Base-by-base conservation (phyloP, 768 basidiomycete species). In the Amanita exitialis region DNA sequence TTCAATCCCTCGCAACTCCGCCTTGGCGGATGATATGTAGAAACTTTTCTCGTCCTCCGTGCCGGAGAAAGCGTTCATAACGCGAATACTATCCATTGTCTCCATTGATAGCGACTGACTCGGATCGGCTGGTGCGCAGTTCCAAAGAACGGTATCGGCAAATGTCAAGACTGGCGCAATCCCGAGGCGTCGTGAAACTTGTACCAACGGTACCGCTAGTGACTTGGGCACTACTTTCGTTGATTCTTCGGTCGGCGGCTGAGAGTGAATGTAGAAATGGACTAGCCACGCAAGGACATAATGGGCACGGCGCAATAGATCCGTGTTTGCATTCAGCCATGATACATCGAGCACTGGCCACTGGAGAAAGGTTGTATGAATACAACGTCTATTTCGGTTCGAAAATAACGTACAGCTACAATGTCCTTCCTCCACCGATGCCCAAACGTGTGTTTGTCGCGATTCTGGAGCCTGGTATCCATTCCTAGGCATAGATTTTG, bases 141-240 rank as follows among this genome's bases (percentile, higher is more conserved):
- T 96, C 90, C 91, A 99, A 1, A 98, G 76, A 12, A 99, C 94
- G 15, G 90, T 92, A 63, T 96, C 95, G 23, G 94, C 89, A 62
- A 92, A 99, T 0, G 94, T 99, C 56, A 97, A 73, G 55, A 99
- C 80, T 3, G 95, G 95, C 5, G 94, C 92, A n/a, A 94, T 83
- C 47, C 80, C 82, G 37, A 99, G 76, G 47, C 76, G 66, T 8
- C 75, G 74, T 12, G 91, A 95, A 43, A 95, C 80, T 15, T 75
- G 61, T 25, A 89, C 76, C 25, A 96, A 73, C 0, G 95, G 94
- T 20, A 88, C 65, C 1, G 90, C 77, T 36, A 99, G 71, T 8
- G 84, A 75, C 53, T 78, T 73, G 2, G 95, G 95, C 30, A 99
- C 78, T 46, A 75, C 59, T 36, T 81, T 66, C 1, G 79, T 64